phyloP scores from a whole-genome alignment of 306 rosid genomes.

The Vigna radiata region DNA sequence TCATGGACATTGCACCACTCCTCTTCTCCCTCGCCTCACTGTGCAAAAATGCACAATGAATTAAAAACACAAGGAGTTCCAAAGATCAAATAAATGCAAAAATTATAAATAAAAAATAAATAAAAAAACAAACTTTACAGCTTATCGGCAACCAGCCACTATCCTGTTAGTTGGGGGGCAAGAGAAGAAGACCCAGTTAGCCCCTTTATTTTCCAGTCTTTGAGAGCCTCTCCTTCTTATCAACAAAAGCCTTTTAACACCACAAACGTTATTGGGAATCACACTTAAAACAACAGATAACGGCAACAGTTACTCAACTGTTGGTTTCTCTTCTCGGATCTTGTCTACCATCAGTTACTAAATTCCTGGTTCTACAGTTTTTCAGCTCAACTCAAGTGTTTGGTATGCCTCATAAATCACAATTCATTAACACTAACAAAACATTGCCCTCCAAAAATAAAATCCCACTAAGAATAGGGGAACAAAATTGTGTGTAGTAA shows the following conservation, averaged over 20 bases:
- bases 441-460: background rate
- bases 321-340: slow-evolving; percentile 37
- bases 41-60: background rate
- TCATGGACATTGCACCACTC: slow-evolving; percentile 60
- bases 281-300: slow-evolving; percentile 29
- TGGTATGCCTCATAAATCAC: slow-evolving; percentile 4
- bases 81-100: slow-evolving; percentile 21
- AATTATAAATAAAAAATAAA: slow-evolving; percentile 25
- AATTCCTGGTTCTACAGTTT: slow-evolving; percentile 25
- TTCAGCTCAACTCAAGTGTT: slow-evolving; percentile 42
- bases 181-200: slow-evolving; percentile 44
- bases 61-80: background rate
- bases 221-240: slow-evolving; percentile 43
- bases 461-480: background rate
- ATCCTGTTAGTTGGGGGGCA: slow-evolving; percentile 31
- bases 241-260: slow-evolving; percentile 22
- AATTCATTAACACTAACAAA: background rate
- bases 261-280: slow-evolving; percentile 8
- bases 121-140: slow-evolving; percentile 35
- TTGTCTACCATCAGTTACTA: slow-evolving; percentile 34
- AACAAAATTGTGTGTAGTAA: background rate
- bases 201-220: slow-evolving; percentile 36
- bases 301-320: slow-evolving; percentile 45
- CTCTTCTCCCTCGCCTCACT: slow-evolving; percentile 36
- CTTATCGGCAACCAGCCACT: slow-evolving; percentile 9